phyloP scores from a whole-genome alignment of 129 eudicot species.

The Lactuca saligna region DNA sequence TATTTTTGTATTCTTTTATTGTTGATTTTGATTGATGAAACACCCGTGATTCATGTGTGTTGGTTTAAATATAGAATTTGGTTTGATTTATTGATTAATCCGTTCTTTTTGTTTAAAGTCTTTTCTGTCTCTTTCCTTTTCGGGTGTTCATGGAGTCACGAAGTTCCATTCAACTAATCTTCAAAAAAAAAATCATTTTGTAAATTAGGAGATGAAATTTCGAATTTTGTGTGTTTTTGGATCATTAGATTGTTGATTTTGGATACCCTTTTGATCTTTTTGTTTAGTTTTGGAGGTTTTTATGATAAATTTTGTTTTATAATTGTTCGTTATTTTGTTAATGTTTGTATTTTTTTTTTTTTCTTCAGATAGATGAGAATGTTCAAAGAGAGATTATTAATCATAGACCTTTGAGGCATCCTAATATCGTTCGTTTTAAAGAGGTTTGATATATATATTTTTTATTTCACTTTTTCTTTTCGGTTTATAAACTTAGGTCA shows the following conservation, averaged over 20 bases:
- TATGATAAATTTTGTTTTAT: slow-evolving; percentile 12
- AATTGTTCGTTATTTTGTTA: not conserved
- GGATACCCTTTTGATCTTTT: not conserved
- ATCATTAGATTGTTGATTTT: not conserved
- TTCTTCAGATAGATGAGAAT: slow-evolving; percentile 63
- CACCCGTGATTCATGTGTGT: slow-evolving; percentile 2
- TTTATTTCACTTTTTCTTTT: not conserved
- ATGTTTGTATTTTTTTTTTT: slow-evolving; percentile 30
- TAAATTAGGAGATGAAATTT: slow-evolving; percentile 4
- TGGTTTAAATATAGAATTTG: slow-evolving; percentile 8
- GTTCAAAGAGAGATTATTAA: slow-evolving; percentile 70
- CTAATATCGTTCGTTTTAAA: slow-evolving; percentile 60
- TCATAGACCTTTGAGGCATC: slow-evolving; percentile 63
- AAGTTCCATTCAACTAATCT: not conserved
- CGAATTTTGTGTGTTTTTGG: not conserved
- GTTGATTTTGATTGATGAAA: slow-evolving; percentile 8
- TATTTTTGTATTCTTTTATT: not conserved
- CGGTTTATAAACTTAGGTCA: not conserved
- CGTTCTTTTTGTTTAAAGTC: not conserved
- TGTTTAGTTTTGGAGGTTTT: not conserved
- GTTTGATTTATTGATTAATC: not conserved
- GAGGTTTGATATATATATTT: slow-evolving; percentile 38
- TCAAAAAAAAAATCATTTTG: not conserved
- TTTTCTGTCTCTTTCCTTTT: not conserved
- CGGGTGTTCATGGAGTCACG: slow-evolving; percentile 1